phyloP scores from a whole-genome alignment of 176 grass and related monocot species.

The Stipa capillata region DNA sequence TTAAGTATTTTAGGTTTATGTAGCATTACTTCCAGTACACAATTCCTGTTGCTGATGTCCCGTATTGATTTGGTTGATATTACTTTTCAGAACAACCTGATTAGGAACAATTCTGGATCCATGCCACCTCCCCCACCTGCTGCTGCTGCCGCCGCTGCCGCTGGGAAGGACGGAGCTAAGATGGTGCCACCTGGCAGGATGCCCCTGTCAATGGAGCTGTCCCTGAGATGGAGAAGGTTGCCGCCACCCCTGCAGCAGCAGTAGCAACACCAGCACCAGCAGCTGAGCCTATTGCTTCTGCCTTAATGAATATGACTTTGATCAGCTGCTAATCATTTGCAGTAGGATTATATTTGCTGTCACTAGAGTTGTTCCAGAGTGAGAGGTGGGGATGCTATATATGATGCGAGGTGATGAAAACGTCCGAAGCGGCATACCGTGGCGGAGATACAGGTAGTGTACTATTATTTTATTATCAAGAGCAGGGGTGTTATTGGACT shows the following conservation, averaged over 20 bases:
- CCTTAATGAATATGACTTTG: neutral
- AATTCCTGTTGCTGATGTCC: no score
- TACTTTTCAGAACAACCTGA: no score
- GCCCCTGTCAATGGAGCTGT: constrained; percentile 35
- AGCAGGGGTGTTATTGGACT: neutral
- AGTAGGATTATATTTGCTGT: neutral
- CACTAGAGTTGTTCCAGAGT: neutral
- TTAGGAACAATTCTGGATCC: no score
- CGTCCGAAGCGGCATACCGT: neutral
- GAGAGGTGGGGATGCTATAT: neutral
- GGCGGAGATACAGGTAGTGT: neutral
- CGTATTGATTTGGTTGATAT: no score
- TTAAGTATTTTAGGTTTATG: no score
- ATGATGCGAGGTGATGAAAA: neutral
- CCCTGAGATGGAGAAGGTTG: constrained; percentile 33
- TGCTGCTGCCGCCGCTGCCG: neutral
- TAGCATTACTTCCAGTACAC: no score
- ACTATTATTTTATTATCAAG: constrained; percentile 1
- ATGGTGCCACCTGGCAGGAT: constrained; percentile 12
- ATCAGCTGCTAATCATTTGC: neutral
- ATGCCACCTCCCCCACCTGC: constrained; percentile 30
- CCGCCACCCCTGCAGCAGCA: neutral
- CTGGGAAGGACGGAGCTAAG: constrained; percentile 36
- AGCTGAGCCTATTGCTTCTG: constrained; percentile 18
- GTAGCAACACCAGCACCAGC: neutral